Conservation (phyloP, 345 rosid species). For the Brassica napus region DNA sequence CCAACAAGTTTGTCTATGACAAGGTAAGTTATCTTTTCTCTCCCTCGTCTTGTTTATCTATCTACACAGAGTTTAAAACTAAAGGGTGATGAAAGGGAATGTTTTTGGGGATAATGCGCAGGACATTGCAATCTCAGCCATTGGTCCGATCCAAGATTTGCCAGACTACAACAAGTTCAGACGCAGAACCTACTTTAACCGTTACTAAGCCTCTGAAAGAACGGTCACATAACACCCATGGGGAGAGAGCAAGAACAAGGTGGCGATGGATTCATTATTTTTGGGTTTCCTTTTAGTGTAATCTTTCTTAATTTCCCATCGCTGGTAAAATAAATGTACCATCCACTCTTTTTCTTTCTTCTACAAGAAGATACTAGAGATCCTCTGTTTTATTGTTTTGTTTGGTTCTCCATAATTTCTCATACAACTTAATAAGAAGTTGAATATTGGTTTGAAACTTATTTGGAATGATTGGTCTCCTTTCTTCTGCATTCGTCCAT, state of each 20-base stretch:
- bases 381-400: too few species aligned
- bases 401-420: too few species aligned
- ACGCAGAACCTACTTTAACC: constrained; percentile 97
- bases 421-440: too few species aligned
- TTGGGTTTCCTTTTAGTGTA: constrained; percentile 23
- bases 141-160: constrained; percentile 89
- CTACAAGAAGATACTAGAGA: too few species aligned
- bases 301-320: constrained; percentile 27
- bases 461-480: too few species aligned
- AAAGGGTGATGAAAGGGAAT: neutral
- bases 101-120: constrained; percentile 34
- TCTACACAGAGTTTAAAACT: neutral
- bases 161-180: constrained; percentile 98
- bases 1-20: constrained; percentile 82
- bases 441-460: too few species aligned
- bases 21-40: constrained; percentile 53
- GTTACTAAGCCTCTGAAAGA: constrained; percentile 54
- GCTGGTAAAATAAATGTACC: constrained; percentile 35
- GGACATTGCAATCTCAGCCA: constrained; percentile 95
- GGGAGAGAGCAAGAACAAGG: constrained; percentile 23
- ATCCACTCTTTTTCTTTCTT: neutral
- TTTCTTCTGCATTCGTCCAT: too few species aligned
- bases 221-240: constrained; percentile 2
- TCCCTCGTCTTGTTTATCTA: neutral
- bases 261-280: constrained; percentile 37